Percentiles rank a stretch among this genome's conserved stretches.
phyloP scores from a whole-genome alignment of 306 rosid species.

The Sophora flavescens region DNA sequence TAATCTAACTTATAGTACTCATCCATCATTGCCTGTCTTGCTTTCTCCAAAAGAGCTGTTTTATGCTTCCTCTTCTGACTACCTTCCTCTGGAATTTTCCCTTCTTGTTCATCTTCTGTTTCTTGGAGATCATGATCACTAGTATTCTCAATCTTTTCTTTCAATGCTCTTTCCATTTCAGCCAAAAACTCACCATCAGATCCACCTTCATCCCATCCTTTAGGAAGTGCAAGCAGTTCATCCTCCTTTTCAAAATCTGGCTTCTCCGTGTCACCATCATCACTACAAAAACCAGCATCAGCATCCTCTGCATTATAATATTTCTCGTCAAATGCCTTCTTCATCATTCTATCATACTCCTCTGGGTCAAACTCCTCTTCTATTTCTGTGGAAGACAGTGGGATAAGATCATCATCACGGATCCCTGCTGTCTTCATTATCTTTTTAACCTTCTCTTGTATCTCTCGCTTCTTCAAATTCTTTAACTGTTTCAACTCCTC shows the following conservation, averaged over 20 bases:
- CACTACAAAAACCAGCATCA: constrained; percentile 65
- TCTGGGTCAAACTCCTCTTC: constrained; percentile 86
- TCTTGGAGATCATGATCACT: constrained; percentile 48
- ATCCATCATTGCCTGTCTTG: no score
- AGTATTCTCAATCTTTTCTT: constrained; percentile 56
- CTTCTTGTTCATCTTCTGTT: constrained; percentile 41
- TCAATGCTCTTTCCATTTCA: constrained; percentile 66
- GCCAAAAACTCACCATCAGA: constrained; percentile 73
- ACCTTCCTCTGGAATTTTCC: constrained; percentile 54
- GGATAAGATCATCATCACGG: constrained; percentile 61
- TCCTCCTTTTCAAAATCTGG: constrained; percentile 91
- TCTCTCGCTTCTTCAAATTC: constrained; percentile 93
- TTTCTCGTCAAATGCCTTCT: constrained; percentile 68
- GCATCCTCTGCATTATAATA: constrained; percentile 76
- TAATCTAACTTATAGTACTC: no score
- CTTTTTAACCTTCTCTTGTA: constrained; percentile 69
- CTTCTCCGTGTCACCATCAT: constrained; percentile 66
- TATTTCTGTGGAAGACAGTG: constrained; percentile 64
- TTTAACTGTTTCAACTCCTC: constrained; percentile 89
- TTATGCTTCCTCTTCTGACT: no score
- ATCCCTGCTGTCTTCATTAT: constrained; percentile 83
- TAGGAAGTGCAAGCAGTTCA: constrained; percentile 82
- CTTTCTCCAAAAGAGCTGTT: no score
- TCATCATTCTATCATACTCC: constrained; percentile 92
- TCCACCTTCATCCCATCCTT: constrained; percentile 69